Percentiles rank a stretch among this genome's conserved stretches.
Evolutionary conservation across 352 stramenopile species (phyloP).

Genomic region (Globisporangium abappressorium): DNA sequence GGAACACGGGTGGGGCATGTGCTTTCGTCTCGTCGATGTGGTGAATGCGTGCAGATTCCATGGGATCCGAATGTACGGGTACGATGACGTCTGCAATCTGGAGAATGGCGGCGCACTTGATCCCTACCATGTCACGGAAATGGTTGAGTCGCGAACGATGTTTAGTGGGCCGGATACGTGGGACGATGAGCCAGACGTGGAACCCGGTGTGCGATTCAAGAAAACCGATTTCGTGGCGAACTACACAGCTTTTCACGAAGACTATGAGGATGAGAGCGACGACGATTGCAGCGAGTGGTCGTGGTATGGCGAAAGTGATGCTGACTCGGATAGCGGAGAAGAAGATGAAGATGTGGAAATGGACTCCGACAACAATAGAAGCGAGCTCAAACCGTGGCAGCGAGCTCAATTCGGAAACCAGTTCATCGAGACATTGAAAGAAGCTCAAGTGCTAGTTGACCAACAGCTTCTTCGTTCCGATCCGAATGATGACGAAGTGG

Average conservation of each 20-base stretch:
- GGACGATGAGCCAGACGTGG: constrained; percentile 51
- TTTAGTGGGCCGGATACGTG: constrained; percentile 23
- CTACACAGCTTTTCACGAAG: constrained; percentile 36
- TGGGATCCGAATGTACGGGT: constrained; percentile 75
- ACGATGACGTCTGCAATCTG: constrained; percentile 71
- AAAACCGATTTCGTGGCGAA: constrained; percentile 70
- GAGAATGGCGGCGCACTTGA: constrained; percentile 19
- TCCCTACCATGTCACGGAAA: constrained; percentile 66
- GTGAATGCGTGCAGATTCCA: constrained; percentile 58
- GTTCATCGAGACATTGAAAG: constrained; percentile 43
- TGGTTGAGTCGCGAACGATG: constrained; percentile 44
- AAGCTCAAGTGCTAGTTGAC: constrained; percentile 47
- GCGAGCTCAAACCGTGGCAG: constrained; percentile 20
- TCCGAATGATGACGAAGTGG: constrained; percentile 26
- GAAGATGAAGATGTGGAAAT: constrained; percentile 24
- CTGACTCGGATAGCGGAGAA: constrained; percentile 35
- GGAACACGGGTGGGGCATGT: constrained; percentile 38
- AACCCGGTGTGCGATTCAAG: constrained; percentile 42
- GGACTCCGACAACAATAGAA: constrained; percentile 10
- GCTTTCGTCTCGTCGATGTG: constrained; percentile 61
- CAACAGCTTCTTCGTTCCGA: constrained; percentile 35
- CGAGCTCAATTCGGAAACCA: constrained; percentile 24
- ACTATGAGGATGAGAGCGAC: constrained; percentile 44
- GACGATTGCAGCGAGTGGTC: constrained; percentile 51
- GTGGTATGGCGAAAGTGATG: constrained; percentile 61